Percentiles rank a stretch among this genome's conserved stretches.
phyloP scores from a whole-genome alignment of 306 rosid genomes.

The Alnus rubra region DNA sequence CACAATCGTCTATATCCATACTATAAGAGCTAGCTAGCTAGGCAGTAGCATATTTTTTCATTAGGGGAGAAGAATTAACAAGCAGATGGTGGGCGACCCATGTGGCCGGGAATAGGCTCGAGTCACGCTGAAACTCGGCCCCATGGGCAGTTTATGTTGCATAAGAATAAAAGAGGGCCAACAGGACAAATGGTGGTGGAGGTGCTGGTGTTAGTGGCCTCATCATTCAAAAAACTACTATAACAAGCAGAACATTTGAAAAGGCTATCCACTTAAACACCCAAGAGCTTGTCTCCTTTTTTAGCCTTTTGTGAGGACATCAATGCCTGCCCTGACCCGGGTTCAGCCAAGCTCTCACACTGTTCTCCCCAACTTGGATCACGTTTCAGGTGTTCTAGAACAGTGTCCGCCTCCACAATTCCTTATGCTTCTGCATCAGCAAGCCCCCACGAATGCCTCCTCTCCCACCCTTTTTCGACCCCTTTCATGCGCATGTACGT shows the following conservation, averaged over 20 bases:
- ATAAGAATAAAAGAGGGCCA: slow-evolving; percentile 34
- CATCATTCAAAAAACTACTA: slow-evolving; percentile 47
- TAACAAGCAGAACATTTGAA: slow-evolving; percentile 29
- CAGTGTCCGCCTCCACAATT: slow-evolving; percentile 16
- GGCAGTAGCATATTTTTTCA: neutral
- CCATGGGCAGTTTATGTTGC: slow-evolving; percentile 40
- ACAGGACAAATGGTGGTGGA: slow-evolving; percentile 72
- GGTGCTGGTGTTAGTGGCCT: slow-evolving; percentile 55
- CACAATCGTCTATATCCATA: slow-evolving; percentile 13
- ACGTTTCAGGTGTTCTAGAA: slow-evolving; percentile 36
- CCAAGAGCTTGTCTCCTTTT: slow-evolving; percentile 29
- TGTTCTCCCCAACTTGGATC: slow-evolving; percentile 41
- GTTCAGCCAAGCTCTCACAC: slow-evolving; percentile 14
- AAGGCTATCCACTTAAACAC: slow-evolving; percentile 35
- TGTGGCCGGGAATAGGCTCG: slow-evolving; percentile 30
- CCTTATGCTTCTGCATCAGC: slow-evolving; percentile 30
- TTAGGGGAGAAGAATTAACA: slow-evolving; percentile 11
- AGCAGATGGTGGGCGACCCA: slow-evolving; percentile 28
- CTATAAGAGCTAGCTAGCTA: neutral
- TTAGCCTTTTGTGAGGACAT: slow-evolving; percentile 27
- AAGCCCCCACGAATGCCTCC: slow-evolving; percentile 22
- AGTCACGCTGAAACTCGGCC: slow-evolving; percentile 30
- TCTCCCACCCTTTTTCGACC: slow-evolving; percentile 4
- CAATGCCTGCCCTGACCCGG: slow-evolving; percentile 7
- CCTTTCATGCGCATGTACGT: neutral